These are phyloP conservation scores for Mycena maculata DNA, from an alignment of 768 basidiomycete species.

Conservation along the genomic window DNA sequence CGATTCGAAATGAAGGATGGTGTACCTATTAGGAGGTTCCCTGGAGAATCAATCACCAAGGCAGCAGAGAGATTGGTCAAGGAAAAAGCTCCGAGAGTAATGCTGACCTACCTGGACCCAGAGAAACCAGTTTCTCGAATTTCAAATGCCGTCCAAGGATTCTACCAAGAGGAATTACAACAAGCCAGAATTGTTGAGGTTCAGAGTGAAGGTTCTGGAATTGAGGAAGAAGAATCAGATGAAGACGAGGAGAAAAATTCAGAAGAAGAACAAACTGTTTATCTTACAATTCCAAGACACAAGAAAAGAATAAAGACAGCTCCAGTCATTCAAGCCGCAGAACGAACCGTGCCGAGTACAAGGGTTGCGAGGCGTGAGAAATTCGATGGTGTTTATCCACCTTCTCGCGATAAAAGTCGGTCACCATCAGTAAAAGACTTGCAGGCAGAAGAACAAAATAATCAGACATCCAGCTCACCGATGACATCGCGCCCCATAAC, in stretches of 20 bases:
- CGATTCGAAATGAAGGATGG: background rate
- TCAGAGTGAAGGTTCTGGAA: background rate
- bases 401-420: background rate
- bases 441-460: background rate
- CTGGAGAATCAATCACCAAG: background rate
- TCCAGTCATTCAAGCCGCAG: background rate
- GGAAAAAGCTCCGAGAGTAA: background rate
- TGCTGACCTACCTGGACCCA: background rate
- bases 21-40: background rate
- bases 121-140: fast-evolving
- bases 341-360: background rate
- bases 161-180: background rate
- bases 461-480: background rate
- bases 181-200: background rate
- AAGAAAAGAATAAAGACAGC: background rate
- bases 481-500: background rate
- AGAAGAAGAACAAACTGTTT: background rate
- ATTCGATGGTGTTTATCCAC: background rate
- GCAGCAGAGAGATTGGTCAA: background rate
- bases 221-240: background rate
- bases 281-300: background rate
- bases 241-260: background rate
- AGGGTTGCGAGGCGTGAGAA: background rate
- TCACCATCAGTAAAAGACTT: background rate
- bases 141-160: background rate